Base-by-base conservation (phyloP, 331 rosid genomes). In the Rosa hybrid region DNA sequence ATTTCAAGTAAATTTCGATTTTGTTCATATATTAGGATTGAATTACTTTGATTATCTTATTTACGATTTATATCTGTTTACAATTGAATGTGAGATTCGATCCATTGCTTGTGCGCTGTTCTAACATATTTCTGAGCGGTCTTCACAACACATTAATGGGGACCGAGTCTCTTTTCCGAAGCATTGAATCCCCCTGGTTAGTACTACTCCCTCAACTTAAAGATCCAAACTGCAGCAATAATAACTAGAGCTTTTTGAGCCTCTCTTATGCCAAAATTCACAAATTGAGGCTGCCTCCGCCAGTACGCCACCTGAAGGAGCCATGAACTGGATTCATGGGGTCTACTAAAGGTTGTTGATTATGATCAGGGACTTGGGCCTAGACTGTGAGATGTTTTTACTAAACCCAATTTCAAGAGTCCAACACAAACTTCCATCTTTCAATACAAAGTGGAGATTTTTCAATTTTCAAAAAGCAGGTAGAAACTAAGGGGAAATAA, bases 281-380 rank as follows among this genome's bases (percentile, higher is more conserved):
- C 68, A 60, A 60, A 9, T 60, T 60, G 17, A 23, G 2, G 68
- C 68, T 60, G 39, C 17, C 68, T 25, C n/a, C n/a, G 38, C 38
- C 4, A 0, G 38, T 34, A 34, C 38, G 5, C 38, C 68, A 2
- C 39, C 8, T 60, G 67, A 60, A 60, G 68, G 39, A 0, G 13
- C 68, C 7, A 23, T 8, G 27, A 56, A 56, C 63, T 20, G 12
- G 25, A 56, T 39, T 20, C 16, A 20, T 56, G 51, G 68, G 68
- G 23, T 39, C 51, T 57, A 54, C 68, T 17, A 54, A 74, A 56
- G 21, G 78, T 39, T 74, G 68, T 74, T 74, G 49, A 20, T 53
- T 17, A 54, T 74, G 78, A 8, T 57, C 14, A 75, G 45, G 39
- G 68, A 56, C 17, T 1, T 41, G 14, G 78, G 53, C 41, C 27